Percentiles rank a stretch among this genome's conserved stretches.
Evolutionary conservation across 345 rosid species (phyloP).

Genomic region (Linum tenue): DNA sequence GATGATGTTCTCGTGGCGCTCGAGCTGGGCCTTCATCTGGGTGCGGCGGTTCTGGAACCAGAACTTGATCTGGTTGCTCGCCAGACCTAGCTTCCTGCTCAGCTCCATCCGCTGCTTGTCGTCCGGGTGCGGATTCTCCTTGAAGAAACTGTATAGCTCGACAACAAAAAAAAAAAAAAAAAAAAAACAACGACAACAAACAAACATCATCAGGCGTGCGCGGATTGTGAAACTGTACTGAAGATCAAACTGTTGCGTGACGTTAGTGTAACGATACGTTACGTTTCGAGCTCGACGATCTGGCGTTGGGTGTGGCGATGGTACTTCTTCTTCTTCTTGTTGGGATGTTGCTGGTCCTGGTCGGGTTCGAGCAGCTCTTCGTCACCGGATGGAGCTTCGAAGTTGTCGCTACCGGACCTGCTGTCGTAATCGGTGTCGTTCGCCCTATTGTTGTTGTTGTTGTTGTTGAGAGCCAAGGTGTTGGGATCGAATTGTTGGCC

Average conservation of each 20-base stretch:
- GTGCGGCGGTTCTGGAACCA: constrained; percentile 82
- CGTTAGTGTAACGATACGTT: background rate
- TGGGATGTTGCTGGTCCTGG: constrained; percentile 23
- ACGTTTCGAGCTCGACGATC: constrained; percentile 77
- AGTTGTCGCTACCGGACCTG: constrained; percentile 47
- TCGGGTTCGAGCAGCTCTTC: constrained; percentile 31
- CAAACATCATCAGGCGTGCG: background rate
- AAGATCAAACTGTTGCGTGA: no score
- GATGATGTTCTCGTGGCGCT: constrained; percentile 51
- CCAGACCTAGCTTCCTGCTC: constrained; percentile 45
- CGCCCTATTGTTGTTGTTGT: background rate
- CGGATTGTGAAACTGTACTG: no score
- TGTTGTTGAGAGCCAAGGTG: no score
- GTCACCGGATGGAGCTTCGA: constrained; percentile 51
- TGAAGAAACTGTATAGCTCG: constrained; percentile 34
- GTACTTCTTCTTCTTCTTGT: constrained; percentile 42
- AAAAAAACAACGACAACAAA: background rate
- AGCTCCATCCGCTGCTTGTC: constrained; percentile 56
- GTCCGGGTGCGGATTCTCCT: constrained; percentile 65
- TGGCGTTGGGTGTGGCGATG: constrained; percentile 67
- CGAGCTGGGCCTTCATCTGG: constrained; percentile 79
- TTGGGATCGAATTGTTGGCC: no score
- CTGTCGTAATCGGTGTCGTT: constrained; percentile 39
- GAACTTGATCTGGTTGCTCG: constrained; percentile 54
- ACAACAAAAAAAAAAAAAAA: constrained; percentile 5